Conservation (phyloP, 495 filamentous ascomycete genomes). For the Copromyces sp. region DNA sequence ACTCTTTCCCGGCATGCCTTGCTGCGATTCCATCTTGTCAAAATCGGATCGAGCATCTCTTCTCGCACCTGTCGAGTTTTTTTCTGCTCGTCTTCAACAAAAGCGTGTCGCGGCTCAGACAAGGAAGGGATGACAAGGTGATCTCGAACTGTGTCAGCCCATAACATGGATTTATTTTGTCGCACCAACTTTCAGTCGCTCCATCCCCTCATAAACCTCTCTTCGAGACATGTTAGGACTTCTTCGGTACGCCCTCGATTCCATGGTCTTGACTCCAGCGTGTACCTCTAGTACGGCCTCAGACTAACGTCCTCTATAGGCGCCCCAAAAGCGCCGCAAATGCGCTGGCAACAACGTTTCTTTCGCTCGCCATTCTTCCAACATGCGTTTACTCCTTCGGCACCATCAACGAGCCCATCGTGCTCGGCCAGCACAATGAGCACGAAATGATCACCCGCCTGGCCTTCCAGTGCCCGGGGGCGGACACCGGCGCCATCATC, state of each 20-base stretch:
- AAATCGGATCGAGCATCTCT: neutral
- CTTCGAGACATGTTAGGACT: neutral
- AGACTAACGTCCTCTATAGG: neutral
- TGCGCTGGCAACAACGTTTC: neutral
- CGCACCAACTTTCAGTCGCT: neutral
- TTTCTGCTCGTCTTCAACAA: neutral
- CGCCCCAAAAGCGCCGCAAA: neutral
- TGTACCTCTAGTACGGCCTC: neutral
- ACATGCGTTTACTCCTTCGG: slow-evolving; percentile 6
- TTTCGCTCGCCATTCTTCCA: neutral
- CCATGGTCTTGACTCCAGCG: too few relatives aligned
- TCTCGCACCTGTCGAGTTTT: too few relatives aligned
- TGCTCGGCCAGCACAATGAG: slow-evolving; percentile 21
- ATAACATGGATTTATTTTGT: neutral
- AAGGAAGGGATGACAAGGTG: neutral
- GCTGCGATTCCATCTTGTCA: neutral
- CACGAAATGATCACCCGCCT: slow-evolving; percentile 23
- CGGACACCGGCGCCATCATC: neutral
- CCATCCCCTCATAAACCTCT: neutral
- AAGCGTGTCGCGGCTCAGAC: neutral
- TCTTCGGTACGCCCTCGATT: neutral
- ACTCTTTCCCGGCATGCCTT: neutral
- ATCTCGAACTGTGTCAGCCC: neutral
- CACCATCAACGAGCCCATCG: slow-evolving; percentile 17
- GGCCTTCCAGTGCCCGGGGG: slow-evolving; percentile 17